Evolutionary conservation across 768 basidiomycete species (phyloP), one percentile per base, ranked within the genome.

Genomic region (Boletus reticulatus): DNA sequence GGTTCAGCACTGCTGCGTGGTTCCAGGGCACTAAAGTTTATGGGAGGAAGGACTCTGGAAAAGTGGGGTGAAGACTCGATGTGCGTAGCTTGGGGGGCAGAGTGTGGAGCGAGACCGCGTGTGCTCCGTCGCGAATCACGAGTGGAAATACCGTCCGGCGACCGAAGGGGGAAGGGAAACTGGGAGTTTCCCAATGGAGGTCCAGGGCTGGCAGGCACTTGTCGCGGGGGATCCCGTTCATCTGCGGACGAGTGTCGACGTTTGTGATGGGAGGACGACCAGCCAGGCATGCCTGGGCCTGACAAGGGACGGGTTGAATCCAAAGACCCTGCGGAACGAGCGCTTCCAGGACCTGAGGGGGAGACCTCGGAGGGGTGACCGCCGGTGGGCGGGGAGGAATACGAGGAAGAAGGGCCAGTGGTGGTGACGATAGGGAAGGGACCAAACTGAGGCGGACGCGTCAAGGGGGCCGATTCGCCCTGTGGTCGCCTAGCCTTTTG

Each of bases 401-500:
- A 60, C 4, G 62, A 52, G 37, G 65, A 48, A 24, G 69, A 63
- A 38, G 67, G 58, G 41, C 73, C 61, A 38, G 73, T 60, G 48
- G 75, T 68, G 24, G 76, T 75, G 37, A 70, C 72, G 62, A 74
- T 79, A 41, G 81, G 79, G 61, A 84, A 88, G 17, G 85, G 77
- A 31, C 82, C 84, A 65, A 83, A 87, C 63, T 87, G 86, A 17
- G 81, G 81, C 5, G 82, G 81, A 42, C 77, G 81, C 55, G 75
- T 73, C 53, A 79, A 69, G 48, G 84, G 79, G 6, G 76, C 70
- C 53, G 80, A 78, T 55, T 86, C 84, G 56, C 77, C 80, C 50
- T 84, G 84, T 20, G 90, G 89, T 37, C 87, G 85, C 63, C 89
- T 80, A 13, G 89, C 88, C 67, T 93, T 93, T 76, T 93, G 91